A percentile compares a stretch with the other conserved stretches of the same genome.
Evolutionary conservation across 768 basidiomycete species (phyloP).

Genomic region (Leccinum rimulosum): DNA sequence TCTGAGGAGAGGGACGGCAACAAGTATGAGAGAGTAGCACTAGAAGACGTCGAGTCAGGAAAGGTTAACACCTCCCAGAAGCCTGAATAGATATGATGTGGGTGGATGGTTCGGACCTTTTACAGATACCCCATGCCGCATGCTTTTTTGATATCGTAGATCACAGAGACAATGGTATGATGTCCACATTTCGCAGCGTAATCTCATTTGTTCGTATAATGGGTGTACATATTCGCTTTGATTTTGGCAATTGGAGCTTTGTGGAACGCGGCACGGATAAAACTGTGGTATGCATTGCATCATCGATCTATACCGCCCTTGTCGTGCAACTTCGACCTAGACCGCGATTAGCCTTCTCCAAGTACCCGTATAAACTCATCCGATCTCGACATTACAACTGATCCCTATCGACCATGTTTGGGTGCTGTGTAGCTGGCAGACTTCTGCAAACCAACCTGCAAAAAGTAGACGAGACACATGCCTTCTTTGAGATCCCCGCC

Average conservation of each 20-base stretch:
- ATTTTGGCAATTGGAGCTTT: conserved; percentile 1
- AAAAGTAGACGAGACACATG: conserved; percentile 82
- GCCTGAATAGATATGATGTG: conserved; percentile 24
- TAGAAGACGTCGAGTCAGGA: conserved; percentile 63
- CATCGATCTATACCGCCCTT: conserved; percentile 14
- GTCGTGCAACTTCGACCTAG: neutral
- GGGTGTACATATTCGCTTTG: neutral
- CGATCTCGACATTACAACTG: neutral
- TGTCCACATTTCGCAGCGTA: conserved; percentile 2
- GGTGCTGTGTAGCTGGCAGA: conserved; percentile 76
- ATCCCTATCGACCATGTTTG: conserved; percentile 53
- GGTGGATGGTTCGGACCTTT: conserved; percentile 7
- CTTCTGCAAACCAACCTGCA: conserved; percentile 76
- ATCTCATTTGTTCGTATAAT: neutral
- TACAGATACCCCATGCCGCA: conserved; percentile 13
- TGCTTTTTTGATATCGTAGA: conserved; percentile 10
- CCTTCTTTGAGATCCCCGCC: conserved; percentile 68
- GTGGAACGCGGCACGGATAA: conserved; percentile 6
- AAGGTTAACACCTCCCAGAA: conserved; percentile 24
- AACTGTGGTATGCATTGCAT: conserved; percentile 3
- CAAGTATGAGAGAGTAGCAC: conserved; percentile 59
- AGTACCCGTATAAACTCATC: neutral
- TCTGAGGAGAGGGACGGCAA: conserved; percentile 25
- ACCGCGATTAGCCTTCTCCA: neutral
- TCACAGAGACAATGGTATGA: conserved; percentile 12